These are phyloP conservation scores for Liriodendron chinense DNA, from an alignment of 164 flowering plant species.

Conservation along the genomic window DNA sequence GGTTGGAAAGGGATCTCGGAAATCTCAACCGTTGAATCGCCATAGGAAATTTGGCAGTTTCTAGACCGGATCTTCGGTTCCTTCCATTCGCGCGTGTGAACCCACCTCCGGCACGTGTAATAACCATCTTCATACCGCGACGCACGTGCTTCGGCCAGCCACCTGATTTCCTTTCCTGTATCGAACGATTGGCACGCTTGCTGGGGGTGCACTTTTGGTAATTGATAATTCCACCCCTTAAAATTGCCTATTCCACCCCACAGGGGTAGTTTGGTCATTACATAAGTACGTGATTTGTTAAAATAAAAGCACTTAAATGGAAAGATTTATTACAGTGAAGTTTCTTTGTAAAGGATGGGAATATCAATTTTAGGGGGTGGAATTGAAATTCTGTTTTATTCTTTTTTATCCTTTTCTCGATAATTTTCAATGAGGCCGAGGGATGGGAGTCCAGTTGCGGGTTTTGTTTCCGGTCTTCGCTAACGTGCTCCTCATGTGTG, in stretches of 20 bases:
- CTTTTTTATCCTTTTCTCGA: not conserved
- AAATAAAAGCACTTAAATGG: not conserved
- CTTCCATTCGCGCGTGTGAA: not conserved
- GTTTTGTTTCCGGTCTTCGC: not conserved
- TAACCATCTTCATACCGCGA: not conserved
- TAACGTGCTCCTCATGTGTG: not conserved
- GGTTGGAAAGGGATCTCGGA: conserved; percentile 13
- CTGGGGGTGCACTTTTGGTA: not conserved
- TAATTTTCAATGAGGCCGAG: not conserved
- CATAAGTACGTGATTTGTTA: not conserved
- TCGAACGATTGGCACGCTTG: not conserved
- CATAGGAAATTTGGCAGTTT: conserved; percentile 48
- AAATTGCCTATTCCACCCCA: not conserved
- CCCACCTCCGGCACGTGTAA: not conserved
- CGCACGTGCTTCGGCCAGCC: not conserved
- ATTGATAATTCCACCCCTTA: not conserved
- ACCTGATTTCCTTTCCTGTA: not conserved
- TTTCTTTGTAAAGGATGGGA: not conserved
- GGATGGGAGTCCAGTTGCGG: not conserved
- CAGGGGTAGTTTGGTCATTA: not conserved
- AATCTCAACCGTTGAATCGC: conserved; percentile 14
- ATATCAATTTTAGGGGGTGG: not conserved
- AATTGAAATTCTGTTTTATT: not conserved
- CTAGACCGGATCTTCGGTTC: conserved; percentile 12
- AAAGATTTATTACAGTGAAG: not conserved